A percentile compares a stretch with the other conserved stretches of the same genome.
Conservation (phyloP, 306 rosid species). For the Medicago arabica region DNA sequence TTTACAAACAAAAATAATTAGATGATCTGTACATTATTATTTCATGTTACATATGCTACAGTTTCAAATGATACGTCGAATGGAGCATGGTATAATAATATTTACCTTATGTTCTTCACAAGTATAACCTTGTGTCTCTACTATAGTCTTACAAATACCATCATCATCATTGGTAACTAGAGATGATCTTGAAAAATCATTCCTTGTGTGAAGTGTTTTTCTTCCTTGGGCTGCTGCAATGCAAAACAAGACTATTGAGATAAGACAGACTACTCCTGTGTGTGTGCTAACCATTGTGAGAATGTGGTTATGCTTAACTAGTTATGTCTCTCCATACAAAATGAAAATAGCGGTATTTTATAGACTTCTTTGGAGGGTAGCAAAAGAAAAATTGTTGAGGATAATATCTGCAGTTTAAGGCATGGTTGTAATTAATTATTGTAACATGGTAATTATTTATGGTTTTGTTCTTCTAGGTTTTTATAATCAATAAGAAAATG, state of each 20-base stretch:
- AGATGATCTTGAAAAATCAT: slow-evolving; percentile 31
- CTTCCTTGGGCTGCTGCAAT: slow-evolving; percentile 38
- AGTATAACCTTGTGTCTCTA: slow-evolving; percentile 60
- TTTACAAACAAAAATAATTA: too few relatives aligned
- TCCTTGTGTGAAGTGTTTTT: slow-evolving; percentile 17
- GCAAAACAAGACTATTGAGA: slow-evolving; percentile 35
- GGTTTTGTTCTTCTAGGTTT: too few relatives aligned
- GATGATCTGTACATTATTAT: too few relatives aligned
- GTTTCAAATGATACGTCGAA: not conserved
- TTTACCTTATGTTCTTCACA: slow-evolving; percentile 69
- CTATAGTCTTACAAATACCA: slow-evolving; percentile 68
- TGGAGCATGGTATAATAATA: not conserved
- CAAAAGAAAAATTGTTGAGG: too few relatives aligned
- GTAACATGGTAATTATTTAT: not conserved
- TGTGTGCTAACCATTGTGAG: slow-evolving; percentile 31
- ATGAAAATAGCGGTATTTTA: not conserved
- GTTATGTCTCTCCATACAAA: not conserved
- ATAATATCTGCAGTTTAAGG: not conserved
- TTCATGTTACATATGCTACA: too few relatives aligned
- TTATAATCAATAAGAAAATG: too few relatives aligned
- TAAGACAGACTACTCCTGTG: not conserved
- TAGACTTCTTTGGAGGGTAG: not conserved
- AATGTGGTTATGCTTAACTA: not conserved
- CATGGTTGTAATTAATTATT: not conserved
- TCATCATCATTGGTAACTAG: slow-evolving; percentile 16